phyloP scores from a whole-genome alignment of 176 grass and related monocot genomes.

The sorghum (Sorghum bicolor) region Sorghum_bicolor_NCBIv3 NC_012870.2:72873501-72874000 shows the following conservation, averaged over 20 bases:
- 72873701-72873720: conserved; percentile 78
- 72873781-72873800: background rate
- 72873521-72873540: background rate
- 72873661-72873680: conserved; percentile 37
- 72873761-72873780: conserved; percentile 11
- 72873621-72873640: conserved; percentile 8
- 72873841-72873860: conserved; percentile 77
- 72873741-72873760: conserved; percentile 11
- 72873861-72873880: conserved; percentile 84
- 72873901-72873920: conserved; percentile 66
- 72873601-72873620: background rate
- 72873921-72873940: conserved; percentile 80
- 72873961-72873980: background rate
- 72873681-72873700: conserved; percentile 98
- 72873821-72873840: conserved; percentile 85
- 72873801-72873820: background rate
- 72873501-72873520: background rate
- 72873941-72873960: background rate
- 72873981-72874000: conserved; percentile 8
- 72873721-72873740: conserved; percentile 97
- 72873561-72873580: background rate
- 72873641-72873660: background rate
- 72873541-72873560: background rate
- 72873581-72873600: too few relatives aligned
- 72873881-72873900: conserved; percentile 93